A percentile compares a stretch with the other conserved stretches of the same genome.
Conservation (phyloP, 192 early-diverging fungal species). For the Haplosporangium gracile region DNA sequence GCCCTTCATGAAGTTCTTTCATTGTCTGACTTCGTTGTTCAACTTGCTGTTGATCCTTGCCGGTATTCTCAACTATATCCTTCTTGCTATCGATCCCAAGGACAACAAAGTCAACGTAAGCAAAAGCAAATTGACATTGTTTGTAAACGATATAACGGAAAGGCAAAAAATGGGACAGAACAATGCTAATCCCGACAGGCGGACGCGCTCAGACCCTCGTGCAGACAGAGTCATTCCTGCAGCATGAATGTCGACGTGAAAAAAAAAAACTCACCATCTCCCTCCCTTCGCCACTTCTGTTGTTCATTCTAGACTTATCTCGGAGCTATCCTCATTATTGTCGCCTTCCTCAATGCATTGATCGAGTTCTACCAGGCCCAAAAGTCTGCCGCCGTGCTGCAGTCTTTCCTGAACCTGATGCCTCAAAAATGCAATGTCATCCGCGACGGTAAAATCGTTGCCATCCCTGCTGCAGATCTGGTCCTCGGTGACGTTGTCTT, state of each 20-base stretch:
- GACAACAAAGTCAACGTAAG: conserved; percentile 84
- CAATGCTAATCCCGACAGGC: too few relatives aligned
- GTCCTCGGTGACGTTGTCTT: conserved; percentile 92
- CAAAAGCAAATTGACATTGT: background rate
- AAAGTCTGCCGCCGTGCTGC: conserved; percentile 91
- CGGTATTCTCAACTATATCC: conserved; percentile 84
- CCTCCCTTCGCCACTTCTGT: background rate
- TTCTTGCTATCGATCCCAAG: conserved; percentile 81
- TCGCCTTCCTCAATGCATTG: conserved; percentile 90
- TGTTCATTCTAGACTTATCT: conserved; percentile 76
- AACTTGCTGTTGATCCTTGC: conserved; percentile 89
- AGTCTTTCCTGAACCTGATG: conserved; percentile 93
- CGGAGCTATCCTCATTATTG: conserved; percentile 89
- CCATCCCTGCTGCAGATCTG: conserved; percentile 77
- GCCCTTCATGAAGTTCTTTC: conserved; percentile 79
- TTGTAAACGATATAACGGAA: background rate
- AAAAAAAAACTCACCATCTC: background rate
- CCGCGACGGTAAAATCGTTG: conserved; percentile 76
- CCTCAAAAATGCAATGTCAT: conserved; percentile 85
- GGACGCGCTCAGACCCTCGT: background rate
- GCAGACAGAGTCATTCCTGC: background rate
- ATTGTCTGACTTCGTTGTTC: conserved; percentile 84
- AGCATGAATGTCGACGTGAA: background rate
- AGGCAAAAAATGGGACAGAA: background rate
- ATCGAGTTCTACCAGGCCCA: conserved; percentile 95